A percentile compares a stretch with the other conserved stretches of the same genome.
Evolutionary conservation across 768 basidiomycete species (phyloP).

Genomic region (Multifurca ochricompacta): DNA sequence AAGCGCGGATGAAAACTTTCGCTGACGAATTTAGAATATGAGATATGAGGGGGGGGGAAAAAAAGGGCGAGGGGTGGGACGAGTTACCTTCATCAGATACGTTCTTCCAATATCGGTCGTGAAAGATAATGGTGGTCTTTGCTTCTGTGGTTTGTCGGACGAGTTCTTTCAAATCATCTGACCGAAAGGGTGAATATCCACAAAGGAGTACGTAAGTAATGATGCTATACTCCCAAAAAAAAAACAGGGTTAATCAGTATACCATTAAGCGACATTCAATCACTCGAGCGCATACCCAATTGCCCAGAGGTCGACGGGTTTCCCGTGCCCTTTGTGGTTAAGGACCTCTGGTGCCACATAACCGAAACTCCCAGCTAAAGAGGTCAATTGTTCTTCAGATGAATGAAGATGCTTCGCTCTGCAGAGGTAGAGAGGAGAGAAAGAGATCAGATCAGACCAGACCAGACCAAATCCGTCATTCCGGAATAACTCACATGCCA

Average conservation of each 20-base stretch:
- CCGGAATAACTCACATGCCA: constrained; percentile 76
- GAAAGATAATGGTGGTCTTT: constrained; percentile 84
- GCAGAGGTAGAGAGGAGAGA: too few relatives aligned
- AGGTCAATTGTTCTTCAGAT: constrained; percentile 59
- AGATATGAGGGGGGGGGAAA: too few relatives aligned
- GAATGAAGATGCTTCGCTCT: constrained; percentile 80
- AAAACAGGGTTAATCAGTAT: neutral
- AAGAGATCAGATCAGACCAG: too few relatives aligned
- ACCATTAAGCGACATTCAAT: neutral
- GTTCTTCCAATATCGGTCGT: constrained; percentile 92
- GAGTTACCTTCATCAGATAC: constrained; percentile 63
- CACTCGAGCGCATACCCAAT: constrained; percentile 67
- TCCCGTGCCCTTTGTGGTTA: constrained; percentile 76
- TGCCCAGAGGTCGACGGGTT: constrained; percentile 91
- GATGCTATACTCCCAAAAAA: constrained; percentile 46
- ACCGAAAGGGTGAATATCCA: constrained; percentile 92
- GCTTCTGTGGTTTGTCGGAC: constrained; percentile 80
- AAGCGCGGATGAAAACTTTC: constrained; percentile 68
- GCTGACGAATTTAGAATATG: constrained; percentile 40
- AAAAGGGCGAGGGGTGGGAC: neutral
- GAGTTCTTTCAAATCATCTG: constrained; percentile 67
- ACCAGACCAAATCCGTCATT: neutral
- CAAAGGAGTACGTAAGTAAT: constrained; percentile 94
- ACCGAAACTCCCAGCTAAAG: constrained; percentile 75
- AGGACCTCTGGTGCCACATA: constrained; percentile 91